Percentiles rank a stretch among this genome's conserved stretches.
Evolutionary conservation across 805 yeast genomes (phyloP).

Genomic region (Schizosaccharomyces octosporus): DNA sequence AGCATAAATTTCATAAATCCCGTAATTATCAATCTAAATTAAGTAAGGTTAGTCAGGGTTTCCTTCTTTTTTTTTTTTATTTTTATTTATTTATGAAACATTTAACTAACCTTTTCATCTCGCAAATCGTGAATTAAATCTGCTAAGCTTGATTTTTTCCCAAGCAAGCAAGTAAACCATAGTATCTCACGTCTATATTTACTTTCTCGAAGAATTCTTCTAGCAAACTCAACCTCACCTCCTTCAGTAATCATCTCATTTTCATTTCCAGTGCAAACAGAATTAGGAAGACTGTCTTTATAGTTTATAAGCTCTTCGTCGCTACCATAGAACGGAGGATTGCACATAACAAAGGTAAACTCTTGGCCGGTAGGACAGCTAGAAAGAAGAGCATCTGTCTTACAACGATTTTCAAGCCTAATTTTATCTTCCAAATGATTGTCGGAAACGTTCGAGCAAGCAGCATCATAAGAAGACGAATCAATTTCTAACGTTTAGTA

Average conservation of each 20-base stretch:
- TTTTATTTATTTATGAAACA: too few relatives aligned
- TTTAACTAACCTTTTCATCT: neutral
- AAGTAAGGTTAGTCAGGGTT: neutral
- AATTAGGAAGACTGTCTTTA: slow-evolving; percentile 6
- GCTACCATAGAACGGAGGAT: slow-evolving; percentile 28
- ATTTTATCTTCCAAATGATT: slow-evolving; percentile 13
- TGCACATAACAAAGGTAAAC: slow-evolving; percentile 18
- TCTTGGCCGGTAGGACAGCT: neutral
- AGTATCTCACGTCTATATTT: slow-evolving; percentile 8
- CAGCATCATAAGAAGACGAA: slow-evolving; percentile 13
- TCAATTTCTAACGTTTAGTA: slow-evolving; percentile 24
- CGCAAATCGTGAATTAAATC: slow-evolving; percentile 4
- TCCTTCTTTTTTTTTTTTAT: neutral
- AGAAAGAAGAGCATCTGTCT: neutral
- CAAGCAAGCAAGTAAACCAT: slow-evolving; percentile 22
- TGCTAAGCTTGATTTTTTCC: slow-evolving; percentile 9
- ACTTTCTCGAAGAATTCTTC: slow-evolving; percentile 14
- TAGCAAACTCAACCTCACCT: slow-evolving; percentile 23
- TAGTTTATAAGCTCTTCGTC: slow-evolving; percentile 12
- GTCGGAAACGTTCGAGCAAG: slow-evolving; percentile 11
- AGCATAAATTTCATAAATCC: neutral
- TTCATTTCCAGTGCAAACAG: slow-evolving; percentile 14
- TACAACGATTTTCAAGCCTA: neutral
- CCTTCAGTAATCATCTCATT: slow-evolving; percentile 21
- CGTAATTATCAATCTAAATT: neutral